Evolutionary conservation across 108 stramenopile species (phyloP).

Genomic region (Skeletonema costatum): DNA sequence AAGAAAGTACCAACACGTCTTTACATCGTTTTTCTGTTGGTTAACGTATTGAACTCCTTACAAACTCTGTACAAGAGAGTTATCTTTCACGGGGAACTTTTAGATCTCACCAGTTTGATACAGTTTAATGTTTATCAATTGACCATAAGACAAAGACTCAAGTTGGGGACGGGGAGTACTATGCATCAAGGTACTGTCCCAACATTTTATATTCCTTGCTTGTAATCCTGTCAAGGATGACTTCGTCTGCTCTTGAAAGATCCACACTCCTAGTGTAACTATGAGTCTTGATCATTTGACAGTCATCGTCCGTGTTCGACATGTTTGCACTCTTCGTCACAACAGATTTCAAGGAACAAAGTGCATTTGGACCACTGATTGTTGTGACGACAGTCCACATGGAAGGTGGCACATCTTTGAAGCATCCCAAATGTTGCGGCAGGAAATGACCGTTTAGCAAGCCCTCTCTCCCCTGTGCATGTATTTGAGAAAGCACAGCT

Average conservation of each 20-base stretch:
- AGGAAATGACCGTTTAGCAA: background rate
- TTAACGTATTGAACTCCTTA: too few species aligned
- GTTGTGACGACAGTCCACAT: background rate
- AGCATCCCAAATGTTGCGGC: background rate
- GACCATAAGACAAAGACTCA: too few species aligned
- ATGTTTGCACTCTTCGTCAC: background rate
- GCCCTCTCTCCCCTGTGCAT: background rate
- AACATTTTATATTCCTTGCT: background rate
- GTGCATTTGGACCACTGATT: background rate
- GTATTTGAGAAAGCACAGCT: background rate
- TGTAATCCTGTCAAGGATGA: background rate
- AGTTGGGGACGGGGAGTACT: too few species aligned
- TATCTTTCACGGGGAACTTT: too few species aligned
- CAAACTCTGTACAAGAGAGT: too few species aligned
- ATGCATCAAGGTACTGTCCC: background rate
- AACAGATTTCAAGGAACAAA: background rate
- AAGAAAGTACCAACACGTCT: too few species aligned
- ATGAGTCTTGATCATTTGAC: background rate
- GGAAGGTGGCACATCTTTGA: background rate
- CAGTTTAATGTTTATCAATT: too few species aligned
- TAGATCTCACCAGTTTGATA: too few species aligned
- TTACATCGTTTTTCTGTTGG: too few species aligned
- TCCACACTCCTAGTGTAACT: background rate
- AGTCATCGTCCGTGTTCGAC: background rate
- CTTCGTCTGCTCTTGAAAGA: background rate